Base-by-base conservation (phyloP, 2,329 filamentous ascomycete genomes). In the Colletotrichum sp. region DNA sequence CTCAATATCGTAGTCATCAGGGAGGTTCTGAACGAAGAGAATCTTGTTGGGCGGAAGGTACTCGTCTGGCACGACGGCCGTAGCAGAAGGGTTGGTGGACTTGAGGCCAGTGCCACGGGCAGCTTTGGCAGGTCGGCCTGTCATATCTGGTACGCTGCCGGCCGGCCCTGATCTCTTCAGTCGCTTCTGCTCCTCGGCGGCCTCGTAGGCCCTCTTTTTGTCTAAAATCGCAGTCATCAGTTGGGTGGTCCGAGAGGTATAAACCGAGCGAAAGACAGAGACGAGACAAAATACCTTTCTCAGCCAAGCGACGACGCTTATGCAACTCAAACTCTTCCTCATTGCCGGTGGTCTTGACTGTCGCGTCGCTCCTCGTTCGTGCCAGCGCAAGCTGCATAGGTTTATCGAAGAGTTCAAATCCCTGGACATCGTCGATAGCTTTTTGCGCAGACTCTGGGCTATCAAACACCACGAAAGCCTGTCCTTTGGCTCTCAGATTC, bases 41-140 rank as follows among this genome's bases (percentile, higher is more conserved):
- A 96, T 98, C 88, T 98, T 98, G 91, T 99, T 99, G 44, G 97
- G 96, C 6, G 96, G 96, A 6, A 99, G 91, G 85, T 98, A 99
- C 86, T 99, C 97, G 90, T 99, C 97, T n/a, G 96, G 96, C 21
- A 99, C 93, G 71, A 96, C 93, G 13, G 94, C 90, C 5, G 93
- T 89, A 2, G 92, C 89, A 16, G 92, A 89, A 8, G 92, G 90
- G 74, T 92, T 92, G 2, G 93, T 94, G 7, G 95, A 92, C 84
- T 98, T 98, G 87, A 96, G 91, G 39, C 95, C 95, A 28, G 91
- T 88, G 57, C 92, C 92, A 80, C 93, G 91, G n/a, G 91, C 90
- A 18, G 93, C 89, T 88, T 96, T 96, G 71, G 91, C 87, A 0
- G 94, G 92, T 65, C 94, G 91, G 30, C 82, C 86, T 21, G 90